Evolutionary conservation across 2,329 filamentous ascomycete species (phyloP).

Genomic region (Cytospora schulzeri): DNA sequence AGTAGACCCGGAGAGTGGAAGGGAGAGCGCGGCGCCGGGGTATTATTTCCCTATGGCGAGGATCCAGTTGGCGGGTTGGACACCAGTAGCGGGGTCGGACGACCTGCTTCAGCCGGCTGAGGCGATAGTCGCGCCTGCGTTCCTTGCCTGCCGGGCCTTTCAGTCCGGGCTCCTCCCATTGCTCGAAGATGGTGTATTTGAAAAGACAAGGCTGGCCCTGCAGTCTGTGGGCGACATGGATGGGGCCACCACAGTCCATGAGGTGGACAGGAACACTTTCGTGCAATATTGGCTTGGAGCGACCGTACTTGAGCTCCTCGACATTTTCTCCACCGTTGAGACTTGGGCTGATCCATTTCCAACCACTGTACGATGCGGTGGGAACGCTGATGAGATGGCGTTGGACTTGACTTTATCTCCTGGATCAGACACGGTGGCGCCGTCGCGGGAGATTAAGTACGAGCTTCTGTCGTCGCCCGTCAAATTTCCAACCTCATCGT

Average conservation of each 20-base stretch:
- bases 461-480: constrained; percentile 2
- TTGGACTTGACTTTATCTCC: too few species aligned
- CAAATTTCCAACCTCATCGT: not conserved
- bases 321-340: not conserved
- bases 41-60: constrained; percentile 19
- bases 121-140: constrained; percentile 15
- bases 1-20: not conserved
- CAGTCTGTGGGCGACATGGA: not conserved
- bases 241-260: not conserved
- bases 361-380: not conserved
- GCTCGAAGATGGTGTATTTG: constrained; percentile 5
- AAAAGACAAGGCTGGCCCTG: not conserved
- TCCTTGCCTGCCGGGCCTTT: constrained; percentile 20
- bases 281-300: constrained; percentile 19
- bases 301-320: constrained; percentile 13
- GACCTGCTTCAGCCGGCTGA: not conserved
- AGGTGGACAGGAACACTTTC: not conserved
- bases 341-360: constrained; percentile 18
- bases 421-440: not conserved
- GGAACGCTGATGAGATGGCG: too few species aligned
- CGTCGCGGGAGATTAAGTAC: not conserved
- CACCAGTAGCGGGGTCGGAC: not conserved
- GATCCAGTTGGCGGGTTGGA: constrained; percentile 9
- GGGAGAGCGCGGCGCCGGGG: not conserved
- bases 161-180: constrained; percentile 21